Evolutionary conservation across 2,329 filamentous ascomycete genomes (phyloP), one percentile per base, ranked within the genome.

Genomic region (Davidsoniella virescens): DNA sequence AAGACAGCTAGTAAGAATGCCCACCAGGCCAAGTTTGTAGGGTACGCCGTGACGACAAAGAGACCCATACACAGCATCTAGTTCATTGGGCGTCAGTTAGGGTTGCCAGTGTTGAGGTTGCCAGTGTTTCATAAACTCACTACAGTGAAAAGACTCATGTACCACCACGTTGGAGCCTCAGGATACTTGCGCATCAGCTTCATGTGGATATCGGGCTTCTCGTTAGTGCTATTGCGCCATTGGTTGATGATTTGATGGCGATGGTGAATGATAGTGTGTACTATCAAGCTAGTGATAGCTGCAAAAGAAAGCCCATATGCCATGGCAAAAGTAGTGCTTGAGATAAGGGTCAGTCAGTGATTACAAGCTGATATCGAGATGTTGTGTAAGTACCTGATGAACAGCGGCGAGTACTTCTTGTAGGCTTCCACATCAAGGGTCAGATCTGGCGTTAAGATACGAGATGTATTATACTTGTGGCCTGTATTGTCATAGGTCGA

Each of bases 261-360:
- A 53, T 86, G 76, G 62, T 84, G 77, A 3, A 87, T 65, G 54
- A 68, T 75, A 0, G 76, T 82, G 58, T 86, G 76, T 0, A 84
- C 71, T n/a, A 87, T 63, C 1, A 87, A 70, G 0, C 81, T 73
- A 0, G 82, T 68, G 39, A 86, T 82, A 46, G 80, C 73, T 3
- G 83, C 82, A 59, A 87, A 87, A 0, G 78, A 83, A 2, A 86
- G 64, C 0, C 81, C 83, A 57, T 86, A 87, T 0, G 72, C 70
- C 52, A 86, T 64, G 54, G 79, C 73, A 59, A 85, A 86, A 0
- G 81, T 82, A 1, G 82, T 85, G 55, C 80, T 83, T 44, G 1
- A 16, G 7, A 20, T 10, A 38, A 38, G 12, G 33, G 14, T 33
- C 12, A 33, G 29, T 33, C 6, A 9, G 29, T 23, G 5, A 33